phyloP scores from a whole-genome alignment of 1,139 yeast genomes.

The Zygosaccharomyces pseudobailii region DNA sequence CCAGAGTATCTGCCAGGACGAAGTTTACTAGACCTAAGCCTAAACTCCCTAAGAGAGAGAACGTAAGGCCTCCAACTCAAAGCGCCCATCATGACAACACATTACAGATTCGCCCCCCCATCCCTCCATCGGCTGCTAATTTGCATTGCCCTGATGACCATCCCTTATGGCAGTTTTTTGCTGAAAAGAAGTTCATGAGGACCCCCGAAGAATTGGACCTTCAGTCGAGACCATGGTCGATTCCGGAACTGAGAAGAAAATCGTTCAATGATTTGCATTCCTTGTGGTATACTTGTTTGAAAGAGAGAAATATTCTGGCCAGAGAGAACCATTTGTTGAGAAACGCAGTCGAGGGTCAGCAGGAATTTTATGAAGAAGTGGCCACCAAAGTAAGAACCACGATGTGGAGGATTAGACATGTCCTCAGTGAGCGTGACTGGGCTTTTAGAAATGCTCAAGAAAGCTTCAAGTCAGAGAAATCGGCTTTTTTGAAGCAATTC shows the following conservation, averaged over 20 bases:
- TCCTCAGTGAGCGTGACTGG: slow-evolving; percentile 77
- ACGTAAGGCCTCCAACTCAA: slow-evolving; percentile 24
- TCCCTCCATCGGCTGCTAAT: slow-evolving; percentile 73
- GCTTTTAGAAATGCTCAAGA: slow-evolving; percentile 60
- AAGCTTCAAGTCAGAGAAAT: slow-evolving; percentile 42
- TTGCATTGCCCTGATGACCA: slow-evolving; percentile 76
- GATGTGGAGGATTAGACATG: slow-evolving; percentile 79
- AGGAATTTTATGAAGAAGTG: slow-evolving; percentile 36
- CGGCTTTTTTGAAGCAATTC: slow-evolving; percentile 53
- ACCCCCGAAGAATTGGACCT: slow-evolving; percentile 52
- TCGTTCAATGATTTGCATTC: slow-evolving; percentile 87
- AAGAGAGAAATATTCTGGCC: slow-evolving; percentile 73
- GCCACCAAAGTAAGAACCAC: slow-evolving; percentile 48
- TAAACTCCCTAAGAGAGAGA: slow-evolving; percentile 18
- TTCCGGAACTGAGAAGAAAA: slow-evolving; percentile 85
- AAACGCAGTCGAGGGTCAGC: slow-evolving; percentile 39
- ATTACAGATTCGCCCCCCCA: slow-evolving; percentile 70
- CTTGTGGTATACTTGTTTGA: slow-evolving; percentile 82
- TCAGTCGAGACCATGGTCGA: slow-evolving; percentile 76
- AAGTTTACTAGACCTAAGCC: slow-evolving; percentile 30
- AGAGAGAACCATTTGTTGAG: slow-evolving; percentile 60
- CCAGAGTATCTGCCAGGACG: slow-evolving; percentile 22
- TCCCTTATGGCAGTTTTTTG: slow-evolving; percentile 93
- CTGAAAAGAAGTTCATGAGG: slow-evolving; percentile 57
- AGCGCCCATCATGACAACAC: slow-evolving; percentile 28